Conservation (phyloP, 192 early-diverging fungal genomes). For the Coemansia sp. region DNA sequence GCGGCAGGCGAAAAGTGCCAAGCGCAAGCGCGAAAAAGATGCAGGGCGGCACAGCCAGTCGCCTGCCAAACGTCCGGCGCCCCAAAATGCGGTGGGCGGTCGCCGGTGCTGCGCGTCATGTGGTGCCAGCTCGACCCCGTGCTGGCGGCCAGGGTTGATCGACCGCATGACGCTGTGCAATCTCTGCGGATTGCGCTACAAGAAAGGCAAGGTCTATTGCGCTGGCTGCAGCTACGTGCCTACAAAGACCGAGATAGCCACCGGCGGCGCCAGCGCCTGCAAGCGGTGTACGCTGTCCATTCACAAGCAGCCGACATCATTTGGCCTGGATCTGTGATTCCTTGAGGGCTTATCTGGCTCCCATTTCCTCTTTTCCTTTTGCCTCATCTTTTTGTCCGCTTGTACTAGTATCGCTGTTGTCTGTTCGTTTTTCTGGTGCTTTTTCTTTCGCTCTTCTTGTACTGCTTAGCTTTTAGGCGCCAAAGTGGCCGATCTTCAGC, state of each 20-base stretch:
- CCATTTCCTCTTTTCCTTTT: not conserved
- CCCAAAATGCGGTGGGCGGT: conserved; percentile 11
- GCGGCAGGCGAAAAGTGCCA: conserved; percentile 16
- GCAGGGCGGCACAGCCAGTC: conserved; percentile 24
- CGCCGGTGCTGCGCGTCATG: conserved; percentile 54
- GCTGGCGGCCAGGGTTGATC: conserved; percentile 59
- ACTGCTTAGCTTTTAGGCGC: conserved; percentile 2
- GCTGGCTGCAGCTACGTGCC: conserved; percentile 54
- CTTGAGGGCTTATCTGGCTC: not conserved
- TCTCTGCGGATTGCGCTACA: conserved; percentile 55
- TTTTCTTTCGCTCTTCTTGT: conserved; percentile 2
- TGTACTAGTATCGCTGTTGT: conserved; percentile 10
- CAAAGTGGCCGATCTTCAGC: not conserved
- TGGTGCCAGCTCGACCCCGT: conserved; percentile 50
- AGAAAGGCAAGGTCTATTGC: conserved; percentile 58
- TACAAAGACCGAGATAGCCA: conserved; percentile 56
- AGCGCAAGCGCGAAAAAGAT: conserved; percentile 44
- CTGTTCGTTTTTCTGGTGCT: conserved; percentile 2
- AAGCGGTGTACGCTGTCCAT: conserved; percentile 40
- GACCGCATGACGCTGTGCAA: conserved; percentile 57
- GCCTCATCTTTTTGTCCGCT: not conserved
- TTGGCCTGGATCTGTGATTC: conserved; percentile 4
- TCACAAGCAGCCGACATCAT: conserved; percentile 5
- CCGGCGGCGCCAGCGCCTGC: conserved; percentile 49
- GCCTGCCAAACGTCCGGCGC: conserved; percentile 14